Conservation (phyloP, 179 eudicot species). For the Monotropa hypopitys region DNA sequence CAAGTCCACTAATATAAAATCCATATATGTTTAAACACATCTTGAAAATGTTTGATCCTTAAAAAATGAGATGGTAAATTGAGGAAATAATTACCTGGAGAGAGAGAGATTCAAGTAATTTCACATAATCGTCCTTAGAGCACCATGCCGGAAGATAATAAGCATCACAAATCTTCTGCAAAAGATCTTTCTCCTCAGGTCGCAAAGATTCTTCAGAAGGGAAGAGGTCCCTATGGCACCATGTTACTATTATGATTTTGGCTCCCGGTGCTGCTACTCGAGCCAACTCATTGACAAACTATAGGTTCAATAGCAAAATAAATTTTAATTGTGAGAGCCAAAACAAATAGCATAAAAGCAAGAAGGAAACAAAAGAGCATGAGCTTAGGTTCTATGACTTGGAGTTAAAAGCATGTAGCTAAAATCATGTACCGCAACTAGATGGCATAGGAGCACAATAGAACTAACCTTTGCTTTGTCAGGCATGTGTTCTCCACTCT, state of each 20-base stretch:
- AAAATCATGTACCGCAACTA: not conserved
- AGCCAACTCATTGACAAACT: conserved; percentile 75
- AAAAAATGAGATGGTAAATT: not conserved
- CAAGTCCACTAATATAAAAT: not conserved
- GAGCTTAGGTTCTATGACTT: not conserved
- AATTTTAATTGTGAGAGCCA: not conserved
- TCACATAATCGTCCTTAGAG: conserved; percentile 75
- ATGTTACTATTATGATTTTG: conserved; percentile 75
- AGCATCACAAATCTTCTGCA: conserved; percentile 67
- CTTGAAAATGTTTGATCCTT: not conserved
- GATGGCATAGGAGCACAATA: not conserved
- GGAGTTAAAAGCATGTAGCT: not conserved
- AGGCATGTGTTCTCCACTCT: conserved; percentile 99
- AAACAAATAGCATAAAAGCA: not conserved
- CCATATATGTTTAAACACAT: not conserved
- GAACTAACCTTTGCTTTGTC: conserved; percentile 61
- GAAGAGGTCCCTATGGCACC: conserved; percentile 92
- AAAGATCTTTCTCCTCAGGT: conserved; percentile 48
- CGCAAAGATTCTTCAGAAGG: conserved; percentile 59
- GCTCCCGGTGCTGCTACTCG: conserved; percentile 94
- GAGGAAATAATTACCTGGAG: conserved; percentile 38
- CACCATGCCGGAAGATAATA: conserved; percentile 95
- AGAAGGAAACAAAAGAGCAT: not conserved
- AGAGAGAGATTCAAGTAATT: conserved; percentile 56
- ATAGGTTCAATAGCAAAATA: conserved; percentile 4